Evolutionary conservation across 768 basidiomycete genomes (phyloP), one percentile per base, ranked within the genome.

Genomic region (Hericium erinaceus): DNA sequence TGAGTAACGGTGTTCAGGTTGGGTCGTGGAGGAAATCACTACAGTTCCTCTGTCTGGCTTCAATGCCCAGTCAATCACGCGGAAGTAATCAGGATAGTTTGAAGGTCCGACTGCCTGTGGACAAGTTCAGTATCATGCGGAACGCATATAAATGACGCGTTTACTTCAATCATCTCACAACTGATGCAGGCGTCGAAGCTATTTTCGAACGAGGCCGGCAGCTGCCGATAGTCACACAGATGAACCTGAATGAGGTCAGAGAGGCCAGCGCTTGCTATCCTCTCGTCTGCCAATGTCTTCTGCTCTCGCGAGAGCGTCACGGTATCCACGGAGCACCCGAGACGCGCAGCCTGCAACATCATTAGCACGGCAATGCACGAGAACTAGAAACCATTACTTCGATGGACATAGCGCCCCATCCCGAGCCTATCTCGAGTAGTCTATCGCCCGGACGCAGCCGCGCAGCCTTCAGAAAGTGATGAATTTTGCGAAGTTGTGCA

Each of bases 151-250:
- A 22, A 33, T 0, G n/a, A 24, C 40, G 8, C 1, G n/a, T 38
- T 28, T 40, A 68, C 67, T 63, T 77, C 76, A 13, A 77, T 63
- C 75, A 77, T 76, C 60, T 77, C 76, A 56, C 71, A 67, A 9
- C 68, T 69, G 24, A 77, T 67, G 18, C 73, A 69, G 3, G 73
- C 66, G 54, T 77, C 75, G 61, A 77, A 77, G 22, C 67, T 41
- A 39, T 68, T 64, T 55, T 69, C 60, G 73, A 72, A 74, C n/a
- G 62, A 59, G 41, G 65, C 60, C 2, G 70, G 71, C 9, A 71
- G 54, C 46, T 68, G 68, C 54, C 73, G 60, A 61, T 73, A 74
- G 56, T 75, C 74, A 61, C 74, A 61, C n/a, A 73, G 57, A 61
- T 73, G 72, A 4, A 75, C 73, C 22, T 64, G 64, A 57, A 75